Evolutionary conservation across 139 green algal species (phyloP).

Genomic region (Edaphochlamys debaryana): DNA sequence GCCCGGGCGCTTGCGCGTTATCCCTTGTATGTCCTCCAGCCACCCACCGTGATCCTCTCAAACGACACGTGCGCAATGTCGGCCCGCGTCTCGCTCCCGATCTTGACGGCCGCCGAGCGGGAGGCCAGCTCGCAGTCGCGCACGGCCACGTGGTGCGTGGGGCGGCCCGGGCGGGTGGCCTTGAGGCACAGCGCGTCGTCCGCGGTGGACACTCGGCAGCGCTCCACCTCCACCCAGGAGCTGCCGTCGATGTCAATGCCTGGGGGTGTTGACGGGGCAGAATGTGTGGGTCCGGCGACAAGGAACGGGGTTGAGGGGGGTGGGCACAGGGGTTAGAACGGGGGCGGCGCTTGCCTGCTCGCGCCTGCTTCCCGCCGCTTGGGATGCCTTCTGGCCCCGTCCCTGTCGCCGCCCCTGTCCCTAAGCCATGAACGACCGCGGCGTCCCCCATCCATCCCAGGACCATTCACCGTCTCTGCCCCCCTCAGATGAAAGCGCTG

Average conservation of each 20-base stretch:
- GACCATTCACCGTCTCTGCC: too few species aligned
- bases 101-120: constrained; percentile 49
- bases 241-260: constrained; percentile 61
- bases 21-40: too few species aligned
- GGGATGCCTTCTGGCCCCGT: too few species aligned
- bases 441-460: too few species aligned
- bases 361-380: too few species aligned
- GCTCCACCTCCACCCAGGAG: constrained; percentile 33
- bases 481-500: too few species aligned
- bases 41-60: too few species aligned
- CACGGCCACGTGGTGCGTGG: constrained; percentile 2
- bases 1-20: too few species aligned
- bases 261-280: not conserved
- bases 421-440: too few species aligned
- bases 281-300: not conserved
- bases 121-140: constrained; percentile 46
- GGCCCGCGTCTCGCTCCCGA: constrained; percentile 39
- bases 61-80: constrained; percentile 44
- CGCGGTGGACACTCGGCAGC: constrained; percentile 48
- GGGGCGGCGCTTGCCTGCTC: not conserved
- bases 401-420: too few species aligned
- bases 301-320: too few species aligned
- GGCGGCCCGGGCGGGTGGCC: constrained; percentile 1
- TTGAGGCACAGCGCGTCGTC: constrained; percentile 66
- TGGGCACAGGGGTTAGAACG: not conserved